Evolutionary conservation across 176 grass and related monocot species (phyloP).

Genomic region (Cymbopogon citratus): DNA sequence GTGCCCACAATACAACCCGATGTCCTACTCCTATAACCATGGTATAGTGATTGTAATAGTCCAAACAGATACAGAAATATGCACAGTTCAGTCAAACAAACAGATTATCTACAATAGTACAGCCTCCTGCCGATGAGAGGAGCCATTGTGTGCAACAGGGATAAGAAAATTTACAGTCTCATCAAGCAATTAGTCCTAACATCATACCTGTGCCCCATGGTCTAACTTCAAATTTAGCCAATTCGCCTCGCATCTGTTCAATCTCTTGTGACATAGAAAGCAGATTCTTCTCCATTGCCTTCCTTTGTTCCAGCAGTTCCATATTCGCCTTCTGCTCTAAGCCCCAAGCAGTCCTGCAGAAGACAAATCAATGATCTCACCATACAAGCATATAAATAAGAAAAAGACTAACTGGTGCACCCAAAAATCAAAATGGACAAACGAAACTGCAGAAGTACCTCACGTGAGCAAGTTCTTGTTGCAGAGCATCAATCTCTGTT

Average conservation of each 20-base stretch:
- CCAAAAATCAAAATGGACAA: slow-evolving; percentile 10
- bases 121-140: background rate
- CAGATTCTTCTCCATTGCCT: slow-evolving; percentile 76
- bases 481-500: slow-evolving; percentile 49
- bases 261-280: slow-evolving; percentile 62
- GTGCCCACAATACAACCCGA: background rate
- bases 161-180: background rate
- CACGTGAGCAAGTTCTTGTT: slow-evolving; percentile 45
- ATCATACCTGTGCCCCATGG: slow-evolving; percentile 41
- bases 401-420: background rate
- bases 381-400: slow-evolving; percentile 6
- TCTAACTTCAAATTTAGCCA: slow-evolving; percentile 45
- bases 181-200: background rate
- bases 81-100: background rate
- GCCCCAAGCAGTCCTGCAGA: slow-evolving; percentile 41
- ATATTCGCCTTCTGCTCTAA: slow-evolving; percentile 59
- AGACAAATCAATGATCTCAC: slow-evolving; percentile 15
- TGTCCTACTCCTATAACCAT: background rate
- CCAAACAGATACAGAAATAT: background rate
- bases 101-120: background rate
- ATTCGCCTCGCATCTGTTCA: slow-evolving; percentile 57
- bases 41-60: background rate
- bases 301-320: slow-evolving; percentile 71
- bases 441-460: slow-evolving; percentile 30
- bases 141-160: background rate